phyloP scores from a whole-genome alignment of 1,284 basidiomycete species.

The Microbotryomycetes sp. region DNA sequence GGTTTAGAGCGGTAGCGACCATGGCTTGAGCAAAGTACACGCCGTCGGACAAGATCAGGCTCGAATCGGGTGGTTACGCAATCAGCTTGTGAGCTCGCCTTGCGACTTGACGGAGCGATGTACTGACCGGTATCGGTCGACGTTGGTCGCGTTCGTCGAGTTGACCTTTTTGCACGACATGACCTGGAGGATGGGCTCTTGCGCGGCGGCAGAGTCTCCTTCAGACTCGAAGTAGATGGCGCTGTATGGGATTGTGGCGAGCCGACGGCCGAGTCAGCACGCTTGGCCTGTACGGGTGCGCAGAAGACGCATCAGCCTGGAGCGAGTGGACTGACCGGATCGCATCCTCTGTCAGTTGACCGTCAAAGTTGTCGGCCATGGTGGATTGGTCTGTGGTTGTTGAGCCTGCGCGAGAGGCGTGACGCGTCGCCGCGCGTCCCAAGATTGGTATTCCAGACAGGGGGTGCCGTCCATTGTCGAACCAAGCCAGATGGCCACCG shows the following conservation, averaged over 20 bases:
- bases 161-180: slow-evolving; percentile 73
- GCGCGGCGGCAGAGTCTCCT: slow-evolving; percentile 1
- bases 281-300: background rate
- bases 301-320: background rate
- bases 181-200: slow-evolving; percentile 62
- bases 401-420: no score
- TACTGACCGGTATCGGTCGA: slow-evolving; percentile 42
- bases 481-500: no score
- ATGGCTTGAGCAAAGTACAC: slow-evolving; percentile 79
- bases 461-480: no score
- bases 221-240: slow-evolving; percentile 14
- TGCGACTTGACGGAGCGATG: background rate
- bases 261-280: background rate
- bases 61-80: no score
- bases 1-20: slow-evolving; percentile 87
- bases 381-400: background rate
- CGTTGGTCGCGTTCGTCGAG: slow-evolving; percentile 6
- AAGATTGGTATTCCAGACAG: no score
- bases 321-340: background rate
- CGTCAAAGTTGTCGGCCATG: background rate
- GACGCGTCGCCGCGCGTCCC: no score
- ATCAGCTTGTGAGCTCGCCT: background rate
- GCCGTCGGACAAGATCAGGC: slow-evolving; percentile 59
- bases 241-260: background rate
- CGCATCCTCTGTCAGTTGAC: slow-evolving; percentile 4